Evolutionary conservation across 345 rosid genomes (phyloP), one percentile per base, ranked within the genome.

Genomic region (Lumnitzera racemosa): DNA sequence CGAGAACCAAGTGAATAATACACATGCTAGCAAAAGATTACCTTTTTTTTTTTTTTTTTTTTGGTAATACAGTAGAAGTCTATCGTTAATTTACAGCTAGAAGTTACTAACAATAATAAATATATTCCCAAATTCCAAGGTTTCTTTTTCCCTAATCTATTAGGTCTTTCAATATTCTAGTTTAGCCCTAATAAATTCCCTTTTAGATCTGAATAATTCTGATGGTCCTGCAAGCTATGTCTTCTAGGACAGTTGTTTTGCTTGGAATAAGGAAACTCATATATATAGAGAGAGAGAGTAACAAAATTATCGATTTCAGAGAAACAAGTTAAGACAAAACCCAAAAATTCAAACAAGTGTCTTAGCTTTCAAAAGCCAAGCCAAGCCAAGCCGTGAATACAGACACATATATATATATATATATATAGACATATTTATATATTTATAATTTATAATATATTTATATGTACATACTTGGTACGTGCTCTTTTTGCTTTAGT

Each of bases 181-280:
- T 24, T 55, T 70, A 29, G 41, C n/a, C 52, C 61, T 51, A 31
- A 17, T 25, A 49, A 52, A 27, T 51, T 55, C 53, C 20, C 59
- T 58, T 51, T 54, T 53, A 52, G 55, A 16, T 23, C 50, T 60
- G 12, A 49, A 52, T 61, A 55, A 60, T 60, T 67, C 96, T 89
- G 90, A 84, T 80, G 83, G 78, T 80, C 71, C 80, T 81, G 72
- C 51, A 72, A 65, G 74, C 43, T 36, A 36, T 36, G 43, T 36
- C 7, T 36, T 36, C 43, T 36, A 36, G 43, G 43, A 36, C 43
- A 54, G 31, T 54, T 17, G 13, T 54, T 15, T 54, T 53, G 24
- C 56, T 17, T 53, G 61, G 66, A 51, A 49, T 17, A 50, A 13
- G 31, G 15, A 5, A 20, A 16, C 17, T 7, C 23, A 50, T 46